Evolutionary conservation across 805 yeast genomes (phyloP).

Genomic region (Sugiyamaella marilandica): DNA sequence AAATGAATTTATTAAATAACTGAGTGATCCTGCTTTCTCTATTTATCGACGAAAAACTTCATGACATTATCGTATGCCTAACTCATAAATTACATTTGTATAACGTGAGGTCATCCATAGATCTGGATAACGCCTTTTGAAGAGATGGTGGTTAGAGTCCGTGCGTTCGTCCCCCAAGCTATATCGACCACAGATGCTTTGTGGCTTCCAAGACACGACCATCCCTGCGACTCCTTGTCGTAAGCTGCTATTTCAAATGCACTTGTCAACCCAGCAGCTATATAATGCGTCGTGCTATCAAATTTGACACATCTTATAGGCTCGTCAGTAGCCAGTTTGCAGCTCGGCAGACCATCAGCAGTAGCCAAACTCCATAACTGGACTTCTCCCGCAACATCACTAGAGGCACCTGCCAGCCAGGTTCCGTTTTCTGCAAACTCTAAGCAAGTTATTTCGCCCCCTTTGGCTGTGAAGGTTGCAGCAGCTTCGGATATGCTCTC

Average conservation of each 20-base stretch:
- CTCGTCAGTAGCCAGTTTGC: neutral
- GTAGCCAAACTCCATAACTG: conserved; percentile 44
- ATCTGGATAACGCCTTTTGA: conserved; percentile 19
- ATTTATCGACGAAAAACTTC: neutral
- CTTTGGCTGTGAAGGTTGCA: conserved; percentile 30
- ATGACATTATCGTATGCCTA: no score
- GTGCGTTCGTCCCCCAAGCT: conserved; percentile 19
- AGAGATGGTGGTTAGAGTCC: conserved; percentile 12
- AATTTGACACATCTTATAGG: conserved; percentile 18
- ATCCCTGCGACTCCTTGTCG: conserved; percentile 38
- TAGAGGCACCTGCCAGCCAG: conserved; percentile 43
- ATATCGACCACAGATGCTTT: conserved; percentile 9
- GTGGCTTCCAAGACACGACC: conserved; percentile 24
- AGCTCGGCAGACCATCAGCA: conserved; percentile 4
- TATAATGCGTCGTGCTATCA: conserved; percentile 30
- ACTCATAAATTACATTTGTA: no score
- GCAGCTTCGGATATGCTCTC: conserved; percentile 31
- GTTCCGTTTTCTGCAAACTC: conserved; percentile 62
- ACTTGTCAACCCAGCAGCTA: conserved; percentile 19
- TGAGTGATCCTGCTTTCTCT: no score
- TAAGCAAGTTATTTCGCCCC: conserved; percentile 33
- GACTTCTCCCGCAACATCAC: conserved; percentile 25
- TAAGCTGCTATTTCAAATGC: conserved; percentile 35
- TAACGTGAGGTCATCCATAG: neutral
- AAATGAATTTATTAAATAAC: no score